A percentile compares a stretch with the other conserved stretches of the same genome.
phyloP scores from a whole-genome alignment of 2,329 filamentous ascomycete species.

The Cercospora sp. region DNA sequence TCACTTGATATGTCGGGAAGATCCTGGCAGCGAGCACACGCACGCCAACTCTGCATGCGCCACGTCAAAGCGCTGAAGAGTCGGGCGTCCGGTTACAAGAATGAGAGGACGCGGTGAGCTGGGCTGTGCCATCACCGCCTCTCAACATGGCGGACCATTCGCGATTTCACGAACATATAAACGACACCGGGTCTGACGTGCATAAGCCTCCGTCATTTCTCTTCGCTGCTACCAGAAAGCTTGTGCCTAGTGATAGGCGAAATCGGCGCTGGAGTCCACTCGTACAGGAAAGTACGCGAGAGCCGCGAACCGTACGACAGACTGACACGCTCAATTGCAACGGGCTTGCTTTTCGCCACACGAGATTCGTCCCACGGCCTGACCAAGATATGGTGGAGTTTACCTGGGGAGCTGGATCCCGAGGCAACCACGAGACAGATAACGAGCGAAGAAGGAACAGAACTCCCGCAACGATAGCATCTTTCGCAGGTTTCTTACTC shows the following conservation, averaged over 20 bases:
- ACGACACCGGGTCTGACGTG: slow-evolving; percentile 3
- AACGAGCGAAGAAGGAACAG: background rate
- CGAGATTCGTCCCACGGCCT: background rate
- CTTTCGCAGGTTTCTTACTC: slow-evolving; percentile 1
- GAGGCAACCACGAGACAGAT: background rate
- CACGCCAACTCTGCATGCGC: background rate
- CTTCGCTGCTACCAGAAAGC: background rate
- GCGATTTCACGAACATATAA: slow-evolving; percentile 7
- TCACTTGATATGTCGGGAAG: background rate
- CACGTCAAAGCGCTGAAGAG: slow-evolving; percentile 4
- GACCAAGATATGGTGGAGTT: slow-evolving; percentile 6
- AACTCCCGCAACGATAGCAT: background rate
- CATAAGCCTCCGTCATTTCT: background rate
- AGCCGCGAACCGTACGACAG: background rate
- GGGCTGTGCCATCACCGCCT: background rate
- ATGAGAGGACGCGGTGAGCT: background rate
- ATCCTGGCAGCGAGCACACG: slow-evolving; percentile 7
- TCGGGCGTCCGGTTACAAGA: background rate
- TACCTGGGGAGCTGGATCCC: background rate
- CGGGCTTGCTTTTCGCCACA: slow-evolving; percentile 6
- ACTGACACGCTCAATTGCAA: slow-evolving; percentile 11
- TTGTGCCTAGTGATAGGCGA: background rate
- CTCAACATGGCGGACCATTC: background rate
- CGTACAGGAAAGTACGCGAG: background rate
- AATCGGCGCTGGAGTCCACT: background rate